Conservation (phyloP, 805 yeast species). For the Starmerella geochares region DNA sequence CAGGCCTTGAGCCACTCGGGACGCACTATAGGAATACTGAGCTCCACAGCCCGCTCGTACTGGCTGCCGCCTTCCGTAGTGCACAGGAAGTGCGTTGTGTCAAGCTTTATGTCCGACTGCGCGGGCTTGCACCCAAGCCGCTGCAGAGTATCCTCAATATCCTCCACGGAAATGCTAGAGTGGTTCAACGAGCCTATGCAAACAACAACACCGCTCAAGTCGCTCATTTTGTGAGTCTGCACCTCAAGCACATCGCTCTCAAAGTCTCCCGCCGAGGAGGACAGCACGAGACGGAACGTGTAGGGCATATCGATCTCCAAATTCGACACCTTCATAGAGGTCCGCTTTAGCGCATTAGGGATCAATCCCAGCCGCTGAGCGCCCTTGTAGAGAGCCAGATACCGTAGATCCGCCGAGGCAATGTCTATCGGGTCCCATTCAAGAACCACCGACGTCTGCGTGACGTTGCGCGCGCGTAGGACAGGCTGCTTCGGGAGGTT, state of each 20-base stretch:
- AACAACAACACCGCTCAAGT: conserved; percentile 80
- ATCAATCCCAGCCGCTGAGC: conserved; percentile 59
- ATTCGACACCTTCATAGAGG: conserved; percentile 81
- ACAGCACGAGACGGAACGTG: conserved; percentile 66
- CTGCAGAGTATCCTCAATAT: conserved; percentile 50
- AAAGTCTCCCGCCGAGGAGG: conserved; percentile 83
- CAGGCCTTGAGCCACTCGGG: conserved; percentile 98
- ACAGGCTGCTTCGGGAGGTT: conserved; percentile 62
- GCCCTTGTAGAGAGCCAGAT: conserved; percentile 68
- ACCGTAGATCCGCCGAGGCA: conserved; percentile 72
- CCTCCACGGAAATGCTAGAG: conserved; percentile 42
- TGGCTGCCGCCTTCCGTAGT: conserved; percentile 63
- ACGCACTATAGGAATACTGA: conserved; percentile 84
- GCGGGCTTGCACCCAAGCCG: conserved; percentile 78
- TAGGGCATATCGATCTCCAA: conserved; percentile 76
- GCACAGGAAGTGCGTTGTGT: conserved; percentile 88
- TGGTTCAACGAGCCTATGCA: conserved; percentile 71
- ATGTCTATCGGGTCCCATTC: conserved; percentile 85
- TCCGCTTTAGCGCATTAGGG: conserved; percentile 69
- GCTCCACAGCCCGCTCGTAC: conserved; percentile 66
- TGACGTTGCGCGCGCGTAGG: conserved; percentile 60
- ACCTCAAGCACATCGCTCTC: conserved; percentile 57
- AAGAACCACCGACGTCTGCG: conserved; percentile 89
- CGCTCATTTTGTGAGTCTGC: conserved; percentile 92
- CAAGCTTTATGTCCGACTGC: conserved; percentile 64